Conservation (phyloP, 768 basidiomycete species). For the Pisolithus tinctorius region DNA sequence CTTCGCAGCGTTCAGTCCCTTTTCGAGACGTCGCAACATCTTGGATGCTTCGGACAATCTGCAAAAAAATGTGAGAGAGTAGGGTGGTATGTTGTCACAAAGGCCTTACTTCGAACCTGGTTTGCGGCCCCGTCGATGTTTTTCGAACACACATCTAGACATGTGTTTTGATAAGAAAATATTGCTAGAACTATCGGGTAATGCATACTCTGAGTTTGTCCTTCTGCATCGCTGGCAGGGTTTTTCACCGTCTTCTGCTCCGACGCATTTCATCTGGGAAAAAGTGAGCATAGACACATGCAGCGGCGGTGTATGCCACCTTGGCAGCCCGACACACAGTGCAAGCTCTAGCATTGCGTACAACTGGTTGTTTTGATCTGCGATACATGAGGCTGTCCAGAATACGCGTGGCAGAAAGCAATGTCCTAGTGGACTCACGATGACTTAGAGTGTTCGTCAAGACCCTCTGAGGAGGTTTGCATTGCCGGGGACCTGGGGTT, state of each 20-base stretch:
- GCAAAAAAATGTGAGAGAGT: conserved; percentile 8
- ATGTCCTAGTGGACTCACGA: conserved; percentile 11
- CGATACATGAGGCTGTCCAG: conserved; percentile 2
- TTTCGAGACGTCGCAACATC: conserved; percentile 82
- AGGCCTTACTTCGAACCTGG: conserved; percentile 76
- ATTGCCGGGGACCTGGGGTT: conserved; percentile 14
- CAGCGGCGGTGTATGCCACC: conserved; percentile 32
- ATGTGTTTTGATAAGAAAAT: conserved; percentile 7
- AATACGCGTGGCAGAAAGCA: conserved; percentile 6
- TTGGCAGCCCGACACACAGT: conserved; percentile 83
- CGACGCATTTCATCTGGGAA: conserved; percentile 83
- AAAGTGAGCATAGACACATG: conserved; percentile 12
- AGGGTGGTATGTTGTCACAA: neutral
- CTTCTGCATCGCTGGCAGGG: conserved; percentile 82
- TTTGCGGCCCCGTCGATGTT: conserved; percentile 82
- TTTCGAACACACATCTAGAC: conserved; percentile 75
- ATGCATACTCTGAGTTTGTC: conserved; percentile 63
- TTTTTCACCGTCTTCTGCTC: conserved; percentile 77
- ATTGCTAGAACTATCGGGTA: conserved; percentile 9
- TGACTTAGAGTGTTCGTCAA: conserved; percentile 25
- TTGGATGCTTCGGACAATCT: conserved; percentile 87
- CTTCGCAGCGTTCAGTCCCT: conserved; percentile 71
- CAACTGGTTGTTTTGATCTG: conserved; percentile 38
- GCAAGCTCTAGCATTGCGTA: conserved; percentile 58
- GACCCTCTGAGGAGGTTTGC: conserved; percentile 21